These are phyloP conservation scores for Asclepias syriaca DNA, from an alignment of 257 asterid genomes.

Conservation along the genomic window DNA sequence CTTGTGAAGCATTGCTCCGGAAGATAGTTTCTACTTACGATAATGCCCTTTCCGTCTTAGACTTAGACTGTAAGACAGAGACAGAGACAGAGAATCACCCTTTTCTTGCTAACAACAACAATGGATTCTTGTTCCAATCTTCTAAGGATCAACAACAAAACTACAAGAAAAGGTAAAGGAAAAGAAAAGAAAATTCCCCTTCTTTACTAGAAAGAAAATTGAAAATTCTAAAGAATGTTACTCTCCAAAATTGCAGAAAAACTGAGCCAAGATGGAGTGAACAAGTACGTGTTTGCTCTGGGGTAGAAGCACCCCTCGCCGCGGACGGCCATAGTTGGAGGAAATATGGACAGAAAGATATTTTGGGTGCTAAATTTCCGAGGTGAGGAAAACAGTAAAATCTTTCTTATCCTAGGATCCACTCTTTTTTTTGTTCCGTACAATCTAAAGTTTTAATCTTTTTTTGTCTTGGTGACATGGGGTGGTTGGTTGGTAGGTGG, in stretches of 20 bases:
- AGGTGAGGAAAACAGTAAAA: constrained; percentile 37
- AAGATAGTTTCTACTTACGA: constrained; percentile 55
- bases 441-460: neutral
- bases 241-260: constrained; percentile 48
- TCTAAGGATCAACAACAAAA: constrained; percentile 19
- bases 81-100: constrained; percentile 3
- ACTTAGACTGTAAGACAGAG: constrained; percentile 22
- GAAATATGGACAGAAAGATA: constrained; percentile 87
- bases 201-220: too few species aligned
- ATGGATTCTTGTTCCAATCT: constrained; percentile 13
- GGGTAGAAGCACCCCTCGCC: constrained; percentile 41
- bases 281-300: constrained; percentile 39
- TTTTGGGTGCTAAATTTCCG: constrained; percentile 69
- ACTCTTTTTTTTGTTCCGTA: neutral
- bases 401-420: neutral
- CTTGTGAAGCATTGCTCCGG: constrained; percentile 39
- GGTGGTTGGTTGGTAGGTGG: too few species aligned
- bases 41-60: constrained; percentile 50
- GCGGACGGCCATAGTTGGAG: constrained; percentile 84
- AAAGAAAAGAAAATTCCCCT: too few species aligned
- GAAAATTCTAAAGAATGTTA: neutral
- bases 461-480: too few species aligned
- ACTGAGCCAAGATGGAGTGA: constrained; percentile 45
- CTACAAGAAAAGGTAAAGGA: constrained; percentile 40
- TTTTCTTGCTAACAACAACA: constrained; percentile 4